These are phyloP conservation scores for Triangularia setosa DNA, from an alignment of 2,329 filamentous ascomycete species.

Conservation along the genomic window DNA sequence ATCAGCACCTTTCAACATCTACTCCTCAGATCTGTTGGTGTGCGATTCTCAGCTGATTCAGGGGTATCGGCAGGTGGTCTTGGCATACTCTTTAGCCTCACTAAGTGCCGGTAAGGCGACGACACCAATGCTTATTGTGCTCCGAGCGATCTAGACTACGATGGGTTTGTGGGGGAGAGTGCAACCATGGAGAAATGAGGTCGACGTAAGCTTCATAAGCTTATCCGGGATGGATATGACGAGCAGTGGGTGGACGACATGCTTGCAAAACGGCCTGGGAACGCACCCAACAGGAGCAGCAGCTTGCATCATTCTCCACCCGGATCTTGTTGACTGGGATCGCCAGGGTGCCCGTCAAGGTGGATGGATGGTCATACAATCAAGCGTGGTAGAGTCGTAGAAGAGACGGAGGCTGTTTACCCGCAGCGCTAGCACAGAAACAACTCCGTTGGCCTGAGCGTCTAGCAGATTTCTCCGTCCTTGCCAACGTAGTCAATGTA, in stretches of 20 bases:
- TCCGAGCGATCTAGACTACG: constrained; percentile 7
- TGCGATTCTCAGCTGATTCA: background rate
- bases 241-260: background rate
- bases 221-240: constrained; percentile 1
- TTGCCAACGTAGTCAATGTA: constrained; percentile 1
- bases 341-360: background rate
- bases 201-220: constrained; percentile 16
- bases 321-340: background rate
- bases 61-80: background rate
- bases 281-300: background rate
- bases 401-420: background rate
- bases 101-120: constrained; percentile 9
- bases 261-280: background rate
- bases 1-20: background rate
- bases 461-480: constrained; percentile 1
- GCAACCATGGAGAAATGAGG: constrained; percentile 10
- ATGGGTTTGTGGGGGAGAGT: constrained; percentile 8
- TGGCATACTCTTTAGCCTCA: constrained; percentile 11
- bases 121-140: background rate
- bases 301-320: background rate
- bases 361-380: background rate
- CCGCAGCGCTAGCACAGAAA: background rate
- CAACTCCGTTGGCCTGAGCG: background rate
- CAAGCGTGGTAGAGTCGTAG: background rate
- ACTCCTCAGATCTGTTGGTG: background rate